A percentile compares a stretch with the other conserved stretches of the same genome.
phyloP scores from a whole-genome alignment of 2,329 filamentous ascomycete genomes.

The Colletotrichum chrysophilum region DNA sequence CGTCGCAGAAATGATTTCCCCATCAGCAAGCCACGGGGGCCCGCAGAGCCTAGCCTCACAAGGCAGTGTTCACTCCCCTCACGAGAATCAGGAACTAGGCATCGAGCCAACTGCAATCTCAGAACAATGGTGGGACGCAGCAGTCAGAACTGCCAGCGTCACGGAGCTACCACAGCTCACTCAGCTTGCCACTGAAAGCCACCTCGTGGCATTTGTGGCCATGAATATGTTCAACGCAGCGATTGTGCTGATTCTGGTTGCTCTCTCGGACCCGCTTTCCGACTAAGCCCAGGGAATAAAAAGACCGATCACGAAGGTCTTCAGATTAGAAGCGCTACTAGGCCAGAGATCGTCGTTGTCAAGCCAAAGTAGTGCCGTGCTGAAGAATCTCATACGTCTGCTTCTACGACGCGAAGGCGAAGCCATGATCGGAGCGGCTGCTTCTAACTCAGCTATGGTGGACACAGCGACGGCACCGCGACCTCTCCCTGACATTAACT shows the following conservation, averaged over 20 bases:
- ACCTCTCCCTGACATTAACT: rapidly evolving
- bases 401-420: not conserved
- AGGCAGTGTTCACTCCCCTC: not conserved
- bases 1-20: not conserved
- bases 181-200: not conserved
- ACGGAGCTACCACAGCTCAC: not conserved
- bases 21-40: not conserved
- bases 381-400: not conserved
- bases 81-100: not conserved
- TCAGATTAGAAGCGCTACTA: not conserved
- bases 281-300: not conserved
- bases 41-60: not conserved
- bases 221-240: not conserved
- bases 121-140: not conserved
- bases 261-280: not conserved
- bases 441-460: too few relatives aligned
- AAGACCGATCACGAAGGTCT: not conserved
- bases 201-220: not conserved
- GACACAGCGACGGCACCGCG: too few relatives aligned
- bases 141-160: not conserved
- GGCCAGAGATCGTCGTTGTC: not conserved
- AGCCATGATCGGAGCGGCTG: not conserved
- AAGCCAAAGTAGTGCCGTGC: not conserved
- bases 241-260: not conserved
- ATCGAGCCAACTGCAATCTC: not conserved